Conservation (phyloP, 1,139 yeast genomes). For the Taphrina sp. region DNA sequence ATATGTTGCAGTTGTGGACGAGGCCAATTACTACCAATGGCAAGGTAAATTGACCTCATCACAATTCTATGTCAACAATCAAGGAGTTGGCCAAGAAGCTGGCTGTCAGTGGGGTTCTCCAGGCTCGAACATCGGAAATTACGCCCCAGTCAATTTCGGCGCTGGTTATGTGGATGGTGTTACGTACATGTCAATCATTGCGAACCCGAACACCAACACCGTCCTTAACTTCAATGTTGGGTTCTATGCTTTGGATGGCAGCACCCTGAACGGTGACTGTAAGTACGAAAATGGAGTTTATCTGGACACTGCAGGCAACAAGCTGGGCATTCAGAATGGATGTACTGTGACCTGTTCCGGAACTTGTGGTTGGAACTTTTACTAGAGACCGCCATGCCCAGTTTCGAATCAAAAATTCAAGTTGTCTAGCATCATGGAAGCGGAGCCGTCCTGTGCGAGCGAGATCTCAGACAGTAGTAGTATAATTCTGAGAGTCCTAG, state of each 20-base stretch:
- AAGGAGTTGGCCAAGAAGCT: slow-evolving; percentile 82
- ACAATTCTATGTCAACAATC: slow-evolving; percentile 95
- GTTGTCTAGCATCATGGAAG: no score
- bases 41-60: slow-evolving; percentile 75
- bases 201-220: slow-evolving; percentile 67
- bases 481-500: no score
- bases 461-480: no score
- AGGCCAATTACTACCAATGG: slow-evolving; percentile 76
- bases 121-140: slow-evolving; percentile 86
- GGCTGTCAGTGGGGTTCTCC: slow-evolving; percentile 91
- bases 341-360: slow-evolving; percentile 62
- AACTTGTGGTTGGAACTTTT: slow-evolving; percentile 12
- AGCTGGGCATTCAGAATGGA: slow-evolving; percentile 64
- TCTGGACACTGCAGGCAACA: slow-evolving; percentile 54
- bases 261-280: slow-evolving; percentile 72
- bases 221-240: slow-evolving; percentile 82
- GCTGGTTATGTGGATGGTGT: slow-evolving; percentile 79
- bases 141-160: slow-evolving; percentile 97
- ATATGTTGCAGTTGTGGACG: slow-evolving; percentile 76
- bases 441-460: no score
- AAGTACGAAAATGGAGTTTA: slow-evolving; percentile 69
- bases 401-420: not conserved
- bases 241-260: slow-evolving; percentile 70
- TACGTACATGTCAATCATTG: slow-evolving; percentile 80
- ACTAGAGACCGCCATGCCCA: no score